Conservation (phyloP, 2,329 filamentous ascomycete species). For the Zymoseptoria crescenta region DNA sequence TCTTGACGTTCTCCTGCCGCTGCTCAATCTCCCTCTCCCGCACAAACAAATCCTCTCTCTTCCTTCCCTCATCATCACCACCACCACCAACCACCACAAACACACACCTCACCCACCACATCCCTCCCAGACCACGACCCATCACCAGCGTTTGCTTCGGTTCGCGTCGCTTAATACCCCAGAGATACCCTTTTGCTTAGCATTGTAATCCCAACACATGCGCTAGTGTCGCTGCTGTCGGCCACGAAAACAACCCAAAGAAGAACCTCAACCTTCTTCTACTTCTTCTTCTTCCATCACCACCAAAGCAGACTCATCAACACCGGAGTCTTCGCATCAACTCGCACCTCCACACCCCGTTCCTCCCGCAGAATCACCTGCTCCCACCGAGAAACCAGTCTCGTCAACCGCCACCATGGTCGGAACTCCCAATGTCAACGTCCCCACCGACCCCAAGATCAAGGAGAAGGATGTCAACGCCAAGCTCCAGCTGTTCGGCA, state of each 20-base stretch:
- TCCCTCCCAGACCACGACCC: neutral
- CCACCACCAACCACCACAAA: neutral
- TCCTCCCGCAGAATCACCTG: neutral
- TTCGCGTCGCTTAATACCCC: conserved; percentile 3
- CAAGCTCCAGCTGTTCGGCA: conserved; percentile 93
- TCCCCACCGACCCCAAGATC: conserved; percentile 61
- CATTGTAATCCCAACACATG: conserved; percentile 1
- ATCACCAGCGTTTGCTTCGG: neutral
- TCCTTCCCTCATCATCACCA: neutral
- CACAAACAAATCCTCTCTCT: neutral
- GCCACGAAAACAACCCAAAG: conserved; percentile 5
- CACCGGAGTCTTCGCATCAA: conserved; percentile 1
- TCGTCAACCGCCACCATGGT: conserved; percentile 18
- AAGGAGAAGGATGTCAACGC: conserved; percentile 83
- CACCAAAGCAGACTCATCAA: conserved; percentile 1
- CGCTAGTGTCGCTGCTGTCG: conserved; percentile 3
- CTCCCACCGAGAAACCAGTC: neutral
- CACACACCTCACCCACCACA: too few relatives aligned
- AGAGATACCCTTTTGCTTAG: conserved; percentile 10
- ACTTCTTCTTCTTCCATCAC: neutral
- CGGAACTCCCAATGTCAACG: conserved; percentile 51
- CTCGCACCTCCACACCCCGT: neutral
- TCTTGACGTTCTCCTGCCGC: neutral
- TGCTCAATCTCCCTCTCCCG: neutral
- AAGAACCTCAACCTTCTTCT: neutral